Evolutionary conservation across 805 yeast genomes (phyloP).

Genomic region (Metschnikowia sp.): DNA sequence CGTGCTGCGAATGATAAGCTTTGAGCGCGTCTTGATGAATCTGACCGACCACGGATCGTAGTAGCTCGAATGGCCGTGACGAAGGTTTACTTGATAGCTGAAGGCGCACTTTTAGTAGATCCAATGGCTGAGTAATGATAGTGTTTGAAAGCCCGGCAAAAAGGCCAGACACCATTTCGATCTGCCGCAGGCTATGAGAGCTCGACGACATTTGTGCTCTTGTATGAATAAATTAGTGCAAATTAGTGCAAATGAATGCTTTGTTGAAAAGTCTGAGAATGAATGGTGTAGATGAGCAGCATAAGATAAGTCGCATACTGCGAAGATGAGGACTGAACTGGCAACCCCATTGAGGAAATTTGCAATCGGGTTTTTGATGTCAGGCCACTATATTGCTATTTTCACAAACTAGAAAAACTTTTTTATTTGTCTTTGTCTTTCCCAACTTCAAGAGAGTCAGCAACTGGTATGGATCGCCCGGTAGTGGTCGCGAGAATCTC

Average conservation of each 20-base stretch:
- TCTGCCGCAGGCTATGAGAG: conserved; percentile 24
- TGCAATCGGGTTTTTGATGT: too few species aligned
- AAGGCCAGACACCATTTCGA: conserved; percentile 68
- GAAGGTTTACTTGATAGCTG: conserved; percentile 48
- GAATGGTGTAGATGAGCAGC: conserved; percentile 1
- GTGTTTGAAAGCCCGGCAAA: conserved; percentile 82
- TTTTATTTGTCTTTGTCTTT: too few species aligned
- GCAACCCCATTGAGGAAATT: too few species aligned
- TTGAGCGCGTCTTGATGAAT: conserved; percentile 20
- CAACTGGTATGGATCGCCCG: too few species aligned
- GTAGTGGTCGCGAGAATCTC: too few species aligned
- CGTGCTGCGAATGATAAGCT: conserved; percentile 6
- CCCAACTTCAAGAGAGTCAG: too few species aligned
- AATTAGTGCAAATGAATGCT: neutral
- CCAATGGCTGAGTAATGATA: conserved; percentile 82
- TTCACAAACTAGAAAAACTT: too few species aligned
- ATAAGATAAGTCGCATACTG: neutral
- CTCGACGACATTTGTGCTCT: neutral
- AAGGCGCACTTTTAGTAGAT: conserved; percentile 75
- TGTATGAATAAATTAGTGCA: too few species aligned
- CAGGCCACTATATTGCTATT: too few species aligned
- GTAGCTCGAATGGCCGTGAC: conserved; percentile 19
- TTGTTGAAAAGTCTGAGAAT: neutral
- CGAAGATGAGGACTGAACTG: neutral
- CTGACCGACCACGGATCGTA: conserved; percentile 19